Evolutionary conservation across 805 yeast genomes (phyloP), one percentile per base, ranked within the genome.

Genomic region (Suhomyces sp.): DNA sequence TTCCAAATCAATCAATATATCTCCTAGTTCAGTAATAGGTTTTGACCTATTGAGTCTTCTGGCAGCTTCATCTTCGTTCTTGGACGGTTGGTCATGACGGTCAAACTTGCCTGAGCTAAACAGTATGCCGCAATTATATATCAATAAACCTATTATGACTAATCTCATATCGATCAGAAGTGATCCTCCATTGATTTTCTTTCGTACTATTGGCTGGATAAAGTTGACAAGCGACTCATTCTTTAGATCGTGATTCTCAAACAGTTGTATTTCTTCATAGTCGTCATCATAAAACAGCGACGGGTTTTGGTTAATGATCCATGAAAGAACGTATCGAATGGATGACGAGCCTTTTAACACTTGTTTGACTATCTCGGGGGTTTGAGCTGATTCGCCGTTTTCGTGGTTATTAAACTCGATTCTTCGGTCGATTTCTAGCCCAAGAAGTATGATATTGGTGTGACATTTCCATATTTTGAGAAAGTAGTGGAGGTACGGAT

Each of bases 141-240:
- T 57, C 39, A 72, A 63, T 63, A 84, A 69, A 1, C 85, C 80
- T 3, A 85, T 81, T 31, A 83, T 79, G 52, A 81, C 80, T 47
- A 82, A 72, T 57, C 86, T 72, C 62, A 83, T 76, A 61, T 84
- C 89, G 3, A 81, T 76, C 59, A 68, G 73, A 27, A 86, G 62
- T 0, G 86, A 76, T 3, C 93, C 92, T 48, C 78, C 77, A 19
- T 84, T 82, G 19, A 76, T 65, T 13, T 65, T 62, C 50, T 81
- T 78, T 54, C 92, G 71, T 1, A 85, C 87, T 67, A 82, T 78
- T 2, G 92, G 91, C 19, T 85, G 82, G 74, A 83, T 75, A 60
- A 84, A 86, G 49, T 82, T 76, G 35, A 79, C 64, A 21, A 86
- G 70, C 8, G 88, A 75, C 57, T 83, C 83, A 58, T 82, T 84